Percentiles rank a stretch among this genome's conserved stretches.
Conservation (phyloP, 805 yeast genomes). For the Candida vaughaniae region DNA sequence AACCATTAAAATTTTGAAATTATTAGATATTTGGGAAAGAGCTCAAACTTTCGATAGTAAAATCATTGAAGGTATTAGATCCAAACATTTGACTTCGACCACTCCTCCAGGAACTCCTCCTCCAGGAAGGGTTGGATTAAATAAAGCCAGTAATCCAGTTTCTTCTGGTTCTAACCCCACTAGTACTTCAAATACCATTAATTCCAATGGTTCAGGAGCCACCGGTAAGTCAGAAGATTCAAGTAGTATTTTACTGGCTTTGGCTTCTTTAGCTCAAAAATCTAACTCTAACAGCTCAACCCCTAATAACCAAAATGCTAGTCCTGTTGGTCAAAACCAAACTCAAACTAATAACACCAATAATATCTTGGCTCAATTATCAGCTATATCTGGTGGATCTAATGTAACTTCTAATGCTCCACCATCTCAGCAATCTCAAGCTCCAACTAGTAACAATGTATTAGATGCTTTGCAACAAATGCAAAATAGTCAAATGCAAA, state of each 20-base stretch:
- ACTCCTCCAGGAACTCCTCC: conserved; percentile 73
- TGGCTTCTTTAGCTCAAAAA: conserved; percentile 59
- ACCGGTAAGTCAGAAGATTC: conserved; percentile 43
- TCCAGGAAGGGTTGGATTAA: conserved; percentile 5
- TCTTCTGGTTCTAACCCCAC: conserved; percentile 4
- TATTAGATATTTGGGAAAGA: conserved; percentile 90
- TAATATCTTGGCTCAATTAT: conserved; percentile 43
- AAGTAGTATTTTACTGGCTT: conserved; percentile 65
- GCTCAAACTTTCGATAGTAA: conserved; percentile 70
- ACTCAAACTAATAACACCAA: conserved; percentile 23
- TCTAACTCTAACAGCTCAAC: conserved; percentile 33
- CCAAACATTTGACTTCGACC: conserved; percentile 58
- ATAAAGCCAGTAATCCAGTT: conserved; percentile 1
- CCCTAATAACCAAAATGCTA: conserved; percentile 17
- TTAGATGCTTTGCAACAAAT: conserved; percentile 56
- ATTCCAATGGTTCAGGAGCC: conserved; percentile 2
- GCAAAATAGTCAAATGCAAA: conserved; percentile 26
- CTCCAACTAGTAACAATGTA: conserved; percentile 26
- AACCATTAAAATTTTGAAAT: conserved; percentile 71
- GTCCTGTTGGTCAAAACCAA: conserved; percentile 16
- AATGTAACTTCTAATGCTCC: conserved; percentile 19
- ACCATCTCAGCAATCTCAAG: conserved; percentile 8
- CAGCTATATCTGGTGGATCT: conserved; percentile 34
- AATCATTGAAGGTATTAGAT: conserved; percentile 53
- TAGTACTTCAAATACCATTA: conserved; percentile 7